Conservation (phyloP, 495 filamentous ascomycete genomes). For the Neurospora sp. region DNA sequence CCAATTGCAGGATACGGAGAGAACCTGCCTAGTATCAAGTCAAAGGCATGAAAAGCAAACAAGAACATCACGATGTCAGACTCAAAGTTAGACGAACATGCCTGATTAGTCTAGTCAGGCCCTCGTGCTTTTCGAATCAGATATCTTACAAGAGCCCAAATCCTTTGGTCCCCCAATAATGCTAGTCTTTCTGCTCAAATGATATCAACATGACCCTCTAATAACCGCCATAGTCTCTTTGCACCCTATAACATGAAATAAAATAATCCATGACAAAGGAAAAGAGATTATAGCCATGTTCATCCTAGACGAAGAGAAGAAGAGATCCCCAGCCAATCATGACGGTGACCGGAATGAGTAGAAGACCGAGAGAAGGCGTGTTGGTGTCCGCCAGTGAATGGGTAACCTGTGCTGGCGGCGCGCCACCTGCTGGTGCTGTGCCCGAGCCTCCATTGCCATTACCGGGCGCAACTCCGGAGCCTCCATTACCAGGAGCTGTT, state of each 20-base stretch:
- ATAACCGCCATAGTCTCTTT: background rate
- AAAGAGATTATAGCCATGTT: background rate
- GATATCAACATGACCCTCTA: background rate
- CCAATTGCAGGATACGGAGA: background rate
- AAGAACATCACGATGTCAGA: background rate
- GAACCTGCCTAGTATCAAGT: background rate
- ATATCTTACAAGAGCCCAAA: background rate
- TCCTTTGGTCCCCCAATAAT: background rate
- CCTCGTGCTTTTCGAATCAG: background rate
- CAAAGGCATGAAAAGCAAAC: background rate
- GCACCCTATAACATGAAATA: background rate
- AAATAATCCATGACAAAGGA: background rate
- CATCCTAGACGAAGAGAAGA: background rate
- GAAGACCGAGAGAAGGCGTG: conserved; percentile 4
- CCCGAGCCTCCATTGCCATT: background rate
- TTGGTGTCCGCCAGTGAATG: conserved; percentile 5
- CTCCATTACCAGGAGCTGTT: conserved; percentile 7
- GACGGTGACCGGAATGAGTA: conserved; percentile 1
- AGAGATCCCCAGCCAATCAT: background rate
- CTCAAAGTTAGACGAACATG: background rate
- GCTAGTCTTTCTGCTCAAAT: background rate
- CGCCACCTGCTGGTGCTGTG: background rate
- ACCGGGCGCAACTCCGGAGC: conserved; percentile 3
- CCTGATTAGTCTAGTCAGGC: background rate
- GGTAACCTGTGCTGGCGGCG: conserved; percentile 11